These are phyloP conservation scores for Venustampulla echinocandica DNA, from an alignment of 495 filamentous ascomycete species.

Conservation along the genomic window DNA sequence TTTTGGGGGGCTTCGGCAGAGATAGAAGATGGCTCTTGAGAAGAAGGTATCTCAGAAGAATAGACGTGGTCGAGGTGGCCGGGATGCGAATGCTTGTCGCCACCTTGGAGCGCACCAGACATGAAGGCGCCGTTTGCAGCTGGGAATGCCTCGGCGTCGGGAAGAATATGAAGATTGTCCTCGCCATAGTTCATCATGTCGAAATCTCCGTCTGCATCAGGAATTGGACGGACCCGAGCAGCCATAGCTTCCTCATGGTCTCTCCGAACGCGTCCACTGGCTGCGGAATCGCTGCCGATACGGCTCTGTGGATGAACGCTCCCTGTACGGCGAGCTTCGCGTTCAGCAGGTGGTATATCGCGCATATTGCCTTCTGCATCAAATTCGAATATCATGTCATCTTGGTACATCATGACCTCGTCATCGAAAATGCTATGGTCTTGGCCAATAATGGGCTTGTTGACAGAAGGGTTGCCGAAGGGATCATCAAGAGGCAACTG, in stretches of 20 bases:
- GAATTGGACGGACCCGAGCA: conserved; percentile 21
- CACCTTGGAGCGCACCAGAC: conserved; percentile 7
- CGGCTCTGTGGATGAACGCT: conserved; percentile 7
- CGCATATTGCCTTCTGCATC: conserved; percentile 25
- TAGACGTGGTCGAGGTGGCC: conserved; percentile 7
- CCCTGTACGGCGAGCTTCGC: conserved; percentile 10
- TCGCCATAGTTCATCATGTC: conserved; percentile 17
- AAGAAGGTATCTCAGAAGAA: conserved; percentile 4
- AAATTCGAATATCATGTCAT: conserved; percentile 26
- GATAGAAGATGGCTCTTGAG: conserved; percentile 21
- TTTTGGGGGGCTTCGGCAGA: conserved; percentile 16
- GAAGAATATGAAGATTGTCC: conserved; percentile 26
- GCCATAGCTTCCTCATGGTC: conserved; percentile 30
- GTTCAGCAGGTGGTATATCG: conserved; percentile 17
- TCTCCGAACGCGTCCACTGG: conserved; percentile 30
- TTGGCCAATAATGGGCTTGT: conserved; percentile 6
- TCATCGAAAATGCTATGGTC: conserved; percentile 15
- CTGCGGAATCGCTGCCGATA: conserved; percentile 31
- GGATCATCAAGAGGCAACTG: conserved; percentile 19
- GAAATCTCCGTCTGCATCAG: conserved; percentile 17
- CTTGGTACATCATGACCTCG: conserved; percentile 17
- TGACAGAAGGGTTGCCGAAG: conserved; percentile 14
- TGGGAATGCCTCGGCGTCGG: conserved; percentile 32
- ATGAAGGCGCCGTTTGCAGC: conserved; percentile 8
- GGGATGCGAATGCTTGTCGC: conserved; percentile 11